Percentiles rank a stretch among this genome's conserved stretches.
phyloP scores from a whole-genome alignment of 148 eudicot genomes.

The Vaccinium myrtillus region DNA sequence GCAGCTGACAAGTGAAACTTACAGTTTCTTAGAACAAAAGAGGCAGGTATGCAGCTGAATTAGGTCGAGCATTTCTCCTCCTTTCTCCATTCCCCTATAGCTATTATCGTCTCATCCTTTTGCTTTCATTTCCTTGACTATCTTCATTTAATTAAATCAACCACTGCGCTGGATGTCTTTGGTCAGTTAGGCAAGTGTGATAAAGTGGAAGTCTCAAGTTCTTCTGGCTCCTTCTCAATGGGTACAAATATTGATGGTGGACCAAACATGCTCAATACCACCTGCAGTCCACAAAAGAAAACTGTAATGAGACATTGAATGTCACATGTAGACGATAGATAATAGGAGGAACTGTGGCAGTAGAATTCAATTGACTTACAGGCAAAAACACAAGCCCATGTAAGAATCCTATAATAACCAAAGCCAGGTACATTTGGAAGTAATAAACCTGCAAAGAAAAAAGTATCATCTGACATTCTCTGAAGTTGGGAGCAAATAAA shows the following conservation, averaged over 20 bases:
- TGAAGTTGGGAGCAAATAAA: constrained; percentile 10
- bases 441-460: constrained; percentile 55
- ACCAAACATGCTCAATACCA: constrained; percentile 59
- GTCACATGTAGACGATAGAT: background rate
- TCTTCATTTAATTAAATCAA: background rate
- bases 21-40: background rate
- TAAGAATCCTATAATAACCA: constrained; percentile 67
- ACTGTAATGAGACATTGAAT: background rate
- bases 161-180: background rate
- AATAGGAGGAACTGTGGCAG: background rate
- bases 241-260: constrained; percentile 41
- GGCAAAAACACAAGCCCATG: constrained; percentile 75
- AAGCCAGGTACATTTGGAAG: constrained; percentile 73
- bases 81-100: background rate
- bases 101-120: background rate
- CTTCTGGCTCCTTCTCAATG: constrained; percentile 14
- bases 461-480: background rate
- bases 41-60: background rate
- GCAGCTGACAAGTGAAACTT: background rate
- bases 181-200: background rate
- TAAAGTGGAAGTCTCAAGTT: constrained; percentile 13
- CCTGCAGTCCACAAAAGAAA: constrained; percentile 41
- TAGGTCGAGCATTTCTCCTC: background rate
- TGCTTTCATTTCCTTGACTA: background rate
- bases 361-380: constrained; percentile 31